Evolutionary conservation across 768 basidiomycete genomes (phyloP), one percentile per base, ranked within the genome.

Genomic region (Leccinum truebloodii): DNA sequence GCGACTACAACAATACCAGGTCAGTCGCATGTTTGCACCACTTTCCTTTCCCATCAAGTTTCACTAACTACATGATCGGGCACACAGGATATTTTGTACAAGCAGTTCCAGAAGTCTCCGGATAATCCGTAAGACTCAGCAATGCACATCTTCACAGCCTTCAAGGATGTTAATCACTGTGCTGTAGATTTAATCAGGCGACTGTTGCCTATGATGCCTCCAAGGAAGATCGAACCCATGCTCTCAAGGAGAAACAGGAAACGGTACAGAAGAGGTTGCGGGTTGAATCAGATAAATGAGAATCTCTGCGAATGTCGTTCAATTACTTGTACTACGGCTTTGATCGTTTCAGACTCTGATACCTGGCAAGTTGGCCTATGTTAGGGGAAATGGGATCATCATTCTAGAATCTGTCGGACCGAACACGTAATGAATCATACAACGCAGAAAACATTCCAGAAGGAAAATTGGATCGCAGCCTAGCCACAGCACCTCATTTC

Each of bases 101-200:
- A 96, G 76, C 87, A 93, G 73, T 98, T 98, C 86, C 92, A 97
- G 75, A 98, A 97, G 75, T 88, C 92, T 2, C 92, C 94, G 0
- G 95, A 97, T 63, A 97, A 97, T 75, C 92, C 95, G 94, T 95
- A 76, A 46, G 70, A 89, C 37, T 5, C 14, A 20, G 39, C 4
- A 24, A 52, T 44, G 18, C 9, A 41, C 50, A 34, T 54, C 49
- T 58, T 54, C 58, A 65, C 52, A 26, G 64, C 59, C 5, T 37
- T 18, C 34, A 13, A 34, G 34, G 18, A 61, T 54, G 32, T 51
- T 35, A 52, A 62, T 53, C 55, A 20, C 49, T 37, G 14, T 30
- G 52, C 8, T 30, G 20, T 66, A 94, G 92, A 50, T 96, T 90
- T 80, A 96, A 96, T 73, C 94, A 96, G 74, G 79, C 78, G 1